These are phyloP conservation scores for Cystobasidium sp. DNA, from an alignment of 1,284 basidiomycete species.

Conservation along the genomic window DNA sequence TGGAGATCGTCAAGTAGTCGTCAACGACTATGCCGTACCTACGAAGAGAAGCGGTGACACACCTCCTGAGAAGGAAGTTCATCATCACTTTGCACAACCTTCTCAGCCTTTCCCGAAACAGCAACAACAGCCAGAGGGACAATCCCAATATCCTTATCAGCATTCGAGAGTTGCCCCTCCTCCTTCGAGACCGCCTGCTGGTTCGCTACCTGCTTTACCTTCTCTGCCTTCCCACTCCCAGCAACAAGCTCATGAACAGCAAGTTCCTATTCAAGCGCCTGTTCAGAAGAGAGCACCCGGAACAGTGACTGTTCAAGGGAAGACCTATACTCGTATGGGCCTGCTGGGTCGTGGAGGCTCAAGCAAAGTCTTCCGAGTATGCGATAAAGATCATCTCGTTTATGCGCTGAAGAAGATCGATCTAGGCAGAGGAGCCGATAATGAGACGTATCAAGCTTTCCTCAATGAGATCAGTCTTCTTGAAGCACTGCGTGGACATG, in stretches of 20 bases:
- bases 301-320: slow-evolving; percentile 67
- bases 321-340: slow-evolving; percentile 77
- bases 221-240: slow-evolving; percentile 11
- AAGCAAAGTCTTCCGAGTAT: slow-evolving; percentile 88
- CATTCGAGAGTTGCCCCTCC: slow-evolving; percentile 16
- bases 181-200: slow-evolving; percentile 28
- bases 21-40: slow-evolving; percentile 44
- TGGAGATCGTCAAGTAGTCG: slow-evolving; percentile 33
- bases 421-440: slow-evolving; percentile 75
- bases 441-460: slow-evolving; percentile 85
- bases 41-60: slow-evolving; percentile 38
- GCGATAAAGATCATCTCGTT: slow-evolving; percentile 74
- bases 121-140: neutral
- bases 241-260: slow-evolving; percentile 3
- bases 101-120: slow-evolving; percentile 10
- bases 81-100: neutral
- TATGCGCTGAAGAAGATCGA: slow-evolving; percentile 87
- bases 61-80: slow-evolving; percentile 25
- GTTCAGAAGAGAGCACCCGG: slow-evolving; percentile 20
- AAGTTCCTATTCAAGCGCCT: slow-evolving; percentile 1
- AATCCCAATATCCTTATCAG: neutral
- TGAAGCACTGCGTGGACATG: slow-evolving; percentile 82
- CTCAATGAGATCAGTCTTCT: slow-evolving; percentile 90
- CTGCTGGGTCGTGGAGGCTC: slow-evolving; percentile 89
- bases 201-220: slow-evolving; percentile 33